Evolutionary conservation across 495 filamentous ascomycete species (phyloP).

Genomic region (Lepidopterella palustris): DNA sequence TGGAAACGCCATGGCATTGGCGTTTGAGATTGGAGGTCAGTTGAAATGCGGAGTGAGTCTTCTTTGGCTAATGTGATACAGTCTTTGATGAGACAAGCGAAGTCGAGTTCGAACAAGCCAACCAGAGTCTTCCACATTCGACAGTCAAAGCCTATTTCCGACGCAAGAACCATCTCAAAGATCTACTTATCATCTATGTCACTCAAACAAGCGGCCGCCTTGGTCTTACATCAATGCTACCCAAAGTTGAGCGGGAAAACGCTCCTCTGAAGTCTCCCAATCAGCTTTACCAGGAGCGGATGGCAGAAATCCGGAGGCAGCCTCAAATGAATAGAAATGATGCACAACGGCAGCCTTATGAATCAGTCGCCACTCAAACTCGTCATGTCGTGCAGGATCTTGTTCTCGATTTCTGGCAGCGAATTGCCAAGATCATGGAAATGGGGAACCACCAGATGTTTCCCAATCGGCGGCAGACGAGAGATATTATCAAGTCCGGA

Average conservation of each 20-base stretch:
- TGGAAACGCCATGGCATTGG: conserved; percentile 79
- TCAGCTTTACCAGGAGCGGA: conserved; percentile 24
- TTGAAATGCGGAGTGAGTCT: neutral
- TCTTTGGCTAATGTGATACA: neutral
- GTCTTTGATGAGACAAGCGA: conserved; percentile 80
- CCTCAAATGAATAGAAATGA: conserved; percentile 36
- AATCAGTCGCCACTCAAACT: conserved; percentile 34
- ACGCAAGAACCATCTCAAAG: conserved; percentile 73
- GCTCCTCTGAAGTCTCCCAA: conserved; percentile 13
- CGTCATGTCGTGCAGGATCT: conserved; percentile 53
- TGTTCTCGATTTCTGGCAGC: conserved; percentile 87
- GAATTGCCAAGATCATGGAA: conserved; percentile 84
- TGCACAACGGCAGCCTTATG: conserved; percentile 32
- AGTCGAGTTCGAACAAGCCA: conserved; percentile 25
- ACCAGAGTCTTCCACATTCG: conserved; percentile 29
- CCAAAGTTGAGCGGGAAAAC: conserved; percentile 37
- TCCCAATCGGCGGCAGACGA: conserved; percentile 73
- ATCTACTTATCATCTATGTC: conserved; percentile 79
- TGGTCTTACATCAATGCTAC: conserved; percentile 90
- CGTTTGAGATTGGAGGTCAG: conserved; percentile 74
- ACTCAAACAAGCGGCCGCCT: conserved; percentile 88
- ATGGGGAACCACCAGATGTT: conserved; percentile 79
- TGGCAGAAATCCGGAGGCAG: conserved; percentile 14
- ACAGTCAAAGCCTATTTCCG: conserved; percentile 67
- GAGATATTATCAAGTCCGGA: conserved; percentile 76